Base-by-base conservation (phyloP, 495 filamentous ascomycete species). In the Penicillium flavigenum region DNA sequence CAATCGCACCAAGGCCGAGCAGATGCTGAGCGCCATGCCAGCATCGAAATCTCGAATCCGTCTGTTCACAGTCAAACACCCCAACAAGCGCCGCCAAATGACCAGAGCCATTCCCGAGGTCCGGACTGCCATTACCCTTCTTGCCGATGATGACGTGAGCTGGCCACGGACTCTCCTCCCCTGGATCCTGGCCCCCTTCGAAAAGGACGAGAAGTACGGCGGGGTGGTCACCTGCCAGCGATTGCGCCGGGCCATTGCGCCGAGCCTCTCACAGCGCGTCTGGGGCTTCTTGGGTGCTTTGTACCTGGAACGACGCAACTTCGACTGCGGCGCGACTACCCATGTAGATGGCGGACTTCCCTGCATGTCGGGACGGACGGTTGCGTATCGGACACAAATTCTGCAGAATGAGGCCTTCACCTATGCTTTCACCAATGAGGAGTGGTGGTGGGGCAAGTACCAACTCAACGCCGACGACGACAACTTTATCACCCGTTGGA, bases 101-200 rank as follows among this genome's bases (percentile, higher is more conserved):
- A 88, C 87, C 56, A 80, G 83, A 56, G 90, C 89, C 2, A 87
- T 96, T 47, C 89, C 89, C 20, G 81, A 88, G 57, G 88, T 94
- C 31, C 72, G 68, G 47, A 92, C 90, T 0, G 68, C 81, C 12
- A 87, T 94, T 61, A 92, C 87, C 12, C 74, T 96, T 48, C 87
- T 96, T 67, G 88, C 88, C 24, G 91, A 96, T 67, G 91, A 94
- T 73, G 91, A 96, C 68, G 91, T 96, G 50, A 86, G 83, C 59
- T 93, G 90, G 88, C 91, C 90, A 1, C 71, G 72, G 3, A 89
- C 83, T 5, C 81, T 92, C 41, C 80, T 92, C 31, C 83, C 84
- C 17, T 96, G 90, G 88, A 86, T 94, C 46, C 76, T 96, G 55
- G 91, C 91, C 0, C 88, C 91, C 0, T 92, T 96, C 58, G 89